A percentile compares a stretch with the other conserved stretches of the same genome.
phyloP scores from a whole-genome alignment of 2,329 filamentous ascomycete species.

The Xenoacremonium recifei region DNA sequence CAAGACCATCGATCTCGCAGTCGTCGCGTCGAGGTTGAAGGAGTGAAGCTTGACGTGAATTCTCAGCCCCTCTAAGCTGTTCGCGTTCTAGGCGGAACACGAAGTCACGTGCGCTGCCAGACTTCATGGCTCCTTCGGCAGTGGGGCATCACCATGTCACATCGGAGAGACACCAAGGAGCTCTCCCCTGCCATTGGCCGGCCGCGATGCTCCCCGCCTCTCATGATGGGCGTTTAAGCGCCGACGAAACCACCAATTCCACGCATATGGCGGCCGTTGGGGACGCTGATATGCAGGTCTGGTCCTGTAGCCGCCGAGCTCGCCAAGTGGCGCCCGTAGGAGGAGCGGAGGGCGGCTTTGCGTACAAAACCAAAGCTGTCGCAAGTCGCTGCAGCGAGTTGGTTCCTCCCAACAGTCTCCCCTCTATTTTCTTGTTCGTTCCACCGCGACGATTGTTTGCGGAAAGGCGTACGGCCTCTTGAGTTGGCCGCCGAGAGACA shows the following conservation, averaged over 20 bases:
- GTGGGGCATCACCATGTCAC: slow-evolving; percentile 17
- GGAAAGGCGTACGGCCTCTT: no score
- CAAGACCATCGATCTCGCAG: slow-evolving; percentile 3
- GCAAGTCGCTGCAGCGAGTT: slow-evolving; percentile 15
- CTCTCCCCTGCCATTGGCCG: slow-evolving; percentile 20
- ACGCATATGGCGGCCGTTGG: slow-evolving; percentile 25
- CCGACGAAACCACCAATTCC: slow-evolving; percentile 24
- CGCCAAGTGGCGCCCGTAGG: slow-evolving; percentile 21
- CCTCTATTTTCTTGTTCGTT: slow-evolving; percentile 3
- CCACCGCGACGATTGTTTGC: slow-evolving; percentile 10
- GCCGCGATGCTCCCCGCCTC: slow-evolving; percentile 20
- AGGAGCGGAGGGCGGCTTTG: no score
- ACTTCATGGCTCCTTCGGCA: neutral
- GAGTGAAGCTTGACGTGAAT: slow-evolving; percentile 3
- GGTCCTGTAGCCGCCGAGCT: slow-evolving; percentile 12
- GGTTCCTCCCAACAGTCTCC: slow-evolving; percentile 4
- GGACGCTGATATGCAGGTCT: slow-evolving; percentile 19
- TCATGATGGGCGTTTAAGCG: slow-evolving; percentile 28
- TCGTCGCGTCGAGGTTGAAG: slow-evolving; percentile 17
- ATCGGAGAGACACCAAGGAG: slow-evolving; percentile 24
- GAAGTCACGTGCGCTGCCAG: slow-evolving; percentile 21
- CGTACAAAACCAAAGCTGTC: slow-evolving; percentile 25
- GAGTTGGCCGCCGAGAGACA: no score
- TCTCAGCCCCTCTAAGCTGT: slow-evolving; percentile 6
- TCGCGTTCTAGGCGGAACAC: slow-evolving; percentile 20